These are phyloP conservation scores for Colletotrichum eleusines DNA, from an alignment of 2,329 filamentous ascomycete genomes.

Conservation along the genomic window DNA sequence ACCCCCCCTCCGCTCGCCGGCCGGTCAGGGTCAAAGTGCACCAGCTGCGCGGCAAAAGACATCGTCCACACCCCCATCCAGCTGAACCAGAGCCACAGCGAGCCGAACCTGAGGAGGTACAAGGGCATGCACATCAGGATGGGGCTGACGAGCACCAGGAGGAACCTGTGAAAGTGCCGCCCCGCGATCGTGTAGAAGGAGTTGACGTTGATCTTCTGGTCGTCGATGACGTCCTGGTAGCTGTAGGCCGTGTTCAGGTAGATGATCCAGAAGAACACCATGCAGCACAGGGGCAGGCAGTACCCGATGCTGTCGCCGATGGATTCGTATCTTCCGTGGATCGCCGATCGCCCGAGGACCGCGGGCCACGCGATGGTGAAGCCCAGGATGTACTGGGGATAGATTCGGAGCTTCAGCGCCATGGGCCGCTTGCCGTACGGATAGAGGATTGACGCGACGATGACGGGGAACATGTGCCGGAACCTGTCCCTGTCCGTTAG, in stretches of 20 bases:
- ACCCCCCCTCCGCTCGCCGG: constrained; percentile 43
- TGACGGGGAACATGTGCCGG: constrained; percentile 43
- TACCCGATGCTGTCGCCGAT: constrained; percentile 40
- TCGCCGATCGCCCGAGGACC: constrained; percentile 44
- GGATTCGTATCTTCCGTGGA: constrained; percentile 41
- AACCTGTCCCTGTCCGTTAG: constrained; percentile 37
- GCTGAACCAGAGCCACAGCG: constrained; percentile 32
- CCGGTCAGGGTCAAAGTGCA: constrained; percentile 42
- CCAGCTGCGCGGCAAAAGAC: constrained; percentile 36
- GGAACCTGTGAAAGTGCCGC: constrained; percentile 31
- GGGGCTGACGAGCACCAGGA: constrained; percentile 30
- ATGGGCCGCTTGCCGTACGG: constrained; percentile 45
- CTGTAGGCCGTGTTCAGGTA: constrained; percentile 46
- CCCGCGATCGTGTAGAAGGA: constrained; percentile 42
- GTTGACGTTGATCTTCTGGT: constrained; percentile 44
- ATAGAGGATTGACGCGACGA: constrained; percentile 43
- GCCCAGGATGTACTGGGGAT: constrained; percentile 45
- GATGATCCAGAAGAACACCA: constrained; percentile 47
- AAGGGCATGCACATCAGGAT: constrained; percentile 30
- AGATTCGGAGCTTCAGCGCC: constrained; percentile 42
- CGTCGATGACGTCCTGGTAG: constrained; percentile 45
- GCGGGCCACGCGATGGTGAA: constrained; percentile 46
- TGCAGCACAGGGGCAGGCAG: constrained; percentile 45
- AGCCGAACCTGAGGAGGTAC: constrained; percentile 23
- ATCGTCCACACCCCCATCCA: constrained; percentile 37